phyloP scores from a whole-genome alignment of 352 stramenopile species.

The Thalassiosira livingstoniorum region DNA sequence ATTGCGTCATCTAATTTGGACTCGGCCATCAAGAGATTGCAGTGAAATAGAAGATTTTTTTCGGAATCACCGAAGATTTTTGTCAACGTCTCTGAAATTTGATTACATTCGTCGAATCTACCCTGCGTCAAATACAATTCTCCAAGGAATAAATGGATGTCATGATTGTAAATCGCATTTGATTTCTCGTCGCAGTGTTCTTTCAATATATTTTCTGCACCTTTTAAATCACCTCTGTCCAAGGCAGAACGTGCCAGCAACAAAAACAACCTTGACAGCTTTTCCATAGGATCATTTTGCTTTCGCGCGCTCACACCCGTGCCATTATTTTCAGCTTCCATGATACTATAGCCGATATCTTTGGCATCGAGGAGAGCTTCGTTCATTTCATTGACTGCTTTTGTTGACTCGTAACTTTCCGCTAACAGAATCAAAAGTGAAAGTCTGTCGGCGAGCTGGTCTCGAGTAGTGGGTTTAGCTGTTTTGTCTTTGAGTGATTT shows the following conservation, averaged over 20 bases:
- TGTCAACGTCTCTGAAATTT: neutral
- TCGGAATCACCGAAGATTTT: neutral
- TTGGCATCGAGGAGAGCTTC: neutral
- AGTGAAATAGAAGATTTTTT: neutral
- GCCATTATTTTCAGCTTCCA: neutral
- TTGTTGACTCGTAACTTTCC: neutral
- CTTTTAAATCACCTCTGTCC: neutral
- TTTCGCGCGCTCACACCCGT: neutral
- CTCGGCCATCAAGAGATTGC: neutral
- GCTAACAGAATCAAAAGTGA: neutral
- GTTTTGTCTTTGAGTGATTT: neutral
- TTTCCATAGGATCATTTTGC: neutral
- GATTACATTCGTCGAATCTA: neutral
- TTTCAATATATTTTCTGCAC: neutral
- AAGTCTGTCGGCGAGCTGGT: neutral
- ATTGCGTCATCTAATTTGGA: neutral
- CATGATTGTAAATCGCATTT: neutral
- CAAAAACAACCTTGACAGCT: neutral
- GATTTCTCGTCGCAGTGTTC: neutral
- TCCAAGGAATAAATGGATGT: neutral
- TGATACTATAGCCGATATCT: constrained; percentile 1
- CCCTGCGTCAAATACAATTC: neutral
- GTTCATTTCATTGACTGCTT: neutral
- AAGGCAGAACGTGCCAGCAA: neutral
- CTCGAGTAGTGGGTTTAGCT: neutral